These are phyloP conservation scores for Coemansia sp. DNA, from an alignment of 192 early-diverging fungal species.

Conservation along the genomic window DNA sequence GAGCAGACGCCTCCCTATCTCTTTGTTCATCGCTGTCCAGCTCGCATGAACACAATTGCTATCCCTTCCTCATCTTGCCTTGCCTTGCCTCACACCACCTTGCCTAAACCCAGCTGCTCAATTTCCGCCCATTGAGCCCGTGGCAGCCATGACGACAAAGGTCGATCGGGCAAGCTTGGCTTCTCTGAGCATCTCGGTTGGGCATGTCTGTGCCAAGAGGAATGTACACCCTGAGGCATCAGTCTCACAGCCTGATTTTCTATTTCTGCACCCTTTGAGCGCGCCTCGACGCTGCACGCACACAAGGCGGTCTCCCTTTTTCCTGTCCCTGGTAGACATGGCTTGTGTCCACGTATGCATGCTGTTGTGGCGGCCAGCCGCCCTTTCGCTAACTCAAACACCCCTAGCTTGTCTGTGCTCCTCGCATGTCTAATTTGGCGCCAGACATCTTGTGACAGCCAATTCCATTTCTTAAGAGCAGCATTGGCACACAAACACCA, in stretches of 20 bases:
- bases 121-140: background rate
- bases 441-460: background rate
- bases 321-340: background rate
- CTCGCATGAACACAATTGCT: conserved; percentile 1
- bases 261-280: background rate
- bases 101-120: background rate
- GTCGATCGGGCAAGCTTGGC: background rate
- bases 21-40: conserved; percentile 7
- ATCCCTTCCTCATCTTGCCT: background rate
- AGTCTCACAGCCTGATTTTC: background rate
- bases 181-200: background rate
- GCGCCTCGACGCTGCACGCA: background rate
- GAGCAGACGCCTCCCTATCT: background rate
- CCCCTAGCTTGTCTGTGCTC: background rate
- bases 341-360: background rate
- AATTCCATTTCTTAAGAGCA: background rate
- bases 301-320: background rate
- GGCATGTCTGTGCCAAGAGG: background rate
- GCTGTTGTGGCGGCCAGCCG: background rate
- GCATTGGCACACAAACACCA: background rate
- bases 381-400: background rate
- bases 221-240: background rate
- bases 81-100: background rate
- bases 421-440: background rate
- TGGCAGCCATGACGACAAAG: background rate